Percentiles rank a stretch among this genome's conserved stretches.
These are phyloP conservation scores for Berkeleyomyces rouxiae DNA, from an alignment of 2,329 filamentous ascomycete species.

Conservation along the genomic window DNA sequence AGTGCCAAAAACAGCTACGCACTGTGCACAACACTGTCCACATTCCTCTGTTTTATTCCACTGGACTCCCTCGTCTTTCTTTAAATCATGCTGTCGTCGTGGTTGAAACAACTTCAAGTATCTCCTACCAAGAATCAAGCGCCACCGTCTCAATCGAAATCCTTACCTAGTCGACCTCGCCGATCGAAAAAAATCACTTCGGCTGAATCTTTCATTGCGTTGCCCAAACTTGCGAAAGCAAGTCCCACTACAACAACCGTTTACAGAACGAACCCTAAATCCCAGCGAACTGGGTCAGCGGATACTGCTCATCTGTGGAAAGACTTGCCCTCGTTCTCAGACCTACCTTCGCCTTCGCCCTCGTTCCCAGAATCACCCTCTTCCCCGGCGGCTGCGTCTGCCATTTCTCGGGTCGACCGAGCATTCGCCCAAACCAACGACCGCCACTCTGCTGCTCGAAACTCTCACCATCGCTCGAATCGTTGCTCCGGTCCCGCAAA, in stretches of 20 bases:
- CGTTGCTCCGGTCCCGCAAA: neutral
- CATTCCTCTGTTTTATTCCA: conserved; percentile 3
- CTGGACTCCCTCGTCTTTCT: conserved; percentile 4
- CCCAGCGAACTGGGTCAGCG: conserved; percentile 3
- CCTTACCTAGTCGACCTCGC: neutral
- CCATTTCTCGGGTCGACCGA: conserved; percentile 2
- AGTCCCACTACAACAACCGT: conserved; percentile 5
- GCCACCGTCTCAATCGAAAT: neutral
- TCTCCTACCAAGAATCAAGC: neutral
- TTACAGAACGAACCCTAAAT: conserved; percentile 8
- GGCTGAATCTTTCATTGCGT: neutral
- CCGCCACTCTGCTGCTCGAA: neutral
- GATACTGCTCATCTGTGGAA: conserved; percentile 3
- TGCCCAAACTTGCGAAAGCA: conserved; percentile 2
- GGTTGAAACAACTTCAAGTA: neutral
- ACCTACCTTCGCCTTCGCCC: neutral
- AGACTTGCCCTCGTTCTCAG: conserved; percentile 1
- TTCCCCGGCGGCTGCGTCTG: neutral
- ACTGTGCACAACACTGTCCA: neutral
- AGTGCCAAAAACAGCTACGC: neutral
- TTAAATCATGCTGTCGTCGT: conserved; percentile 6
- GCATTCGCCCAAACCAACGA: neutral
- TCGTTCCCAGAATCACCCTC: conserved; percentile 1
- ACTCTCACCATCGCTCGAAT: neutral
- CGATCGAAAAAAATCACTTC: neutral